A percentile compares a stretch with the other conserved stretches of the same genome.
These are phyloP conservation scores for Fusarium metavorans DNA, from an alignment of 2,329 filamentous ascomycete genomes.

Conservation along the genomic window DNA sequence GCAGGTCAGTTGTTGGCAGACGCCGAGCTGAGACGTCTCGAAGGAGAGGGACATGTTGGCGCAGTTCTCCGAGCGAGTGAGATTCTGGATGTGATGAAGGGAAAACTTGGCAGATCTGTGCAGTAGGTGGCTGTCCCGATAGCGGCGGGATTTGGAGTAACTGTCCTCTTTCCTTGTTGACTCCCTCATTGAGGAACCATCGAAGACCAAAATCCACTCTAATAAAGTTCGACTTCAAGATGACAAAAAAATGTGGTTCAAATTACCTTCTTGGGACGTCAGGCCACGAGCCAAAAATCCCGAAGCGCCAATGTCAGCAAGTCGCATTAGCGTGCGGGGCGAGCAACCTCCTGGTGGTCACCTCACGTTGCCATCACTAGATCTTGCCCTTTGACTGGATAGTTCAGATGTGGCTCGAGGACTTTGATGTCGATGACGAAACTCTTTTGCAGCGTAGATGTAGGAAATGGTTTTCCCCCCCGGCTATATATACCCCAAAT, in stretches of 20 bases:
- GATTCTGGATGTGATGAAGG: neutral
- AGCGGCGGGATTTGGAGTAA: neutral
- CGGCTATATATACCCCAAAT: neutral
- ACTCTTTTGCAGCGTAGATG: neutral
- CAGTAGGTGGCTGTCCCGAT: neutral
- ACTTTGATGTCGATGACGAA: neutral
- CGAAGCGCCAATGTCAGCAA: neutral
- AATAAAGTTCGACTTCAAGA: neutral
- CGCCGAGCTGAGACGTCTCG: neutral
- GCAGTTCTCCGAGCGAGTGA: neutral
- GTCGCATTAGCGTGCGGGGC: constrained; percentile 3
- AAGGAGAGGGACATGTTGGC: neutral
- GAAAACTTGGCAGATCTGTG: neutral
- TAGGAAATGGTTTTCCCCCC: neutral
- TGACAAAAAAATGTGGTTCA: neutral
- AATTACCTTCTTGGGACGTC: neutral
- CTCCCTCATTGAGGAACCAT: neutral
- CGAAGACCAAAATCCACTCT: neutral
- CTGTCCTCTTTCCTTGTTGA: neutral
- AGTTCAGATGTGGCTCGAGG: neutral
- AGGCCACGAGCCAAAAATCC: neutral
- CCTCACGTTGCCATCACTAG: neutral
- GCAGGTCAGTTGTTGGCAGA: neutral
- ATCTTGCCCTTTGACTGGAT: neutral
- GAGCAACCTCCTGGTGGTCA: neutral